These are phyloP conservation scores for Thielaviopsis euricoi DNA, from an alignment of 2,329 filamentous ascomycete species.

Conservation along the genomic window DNA sequence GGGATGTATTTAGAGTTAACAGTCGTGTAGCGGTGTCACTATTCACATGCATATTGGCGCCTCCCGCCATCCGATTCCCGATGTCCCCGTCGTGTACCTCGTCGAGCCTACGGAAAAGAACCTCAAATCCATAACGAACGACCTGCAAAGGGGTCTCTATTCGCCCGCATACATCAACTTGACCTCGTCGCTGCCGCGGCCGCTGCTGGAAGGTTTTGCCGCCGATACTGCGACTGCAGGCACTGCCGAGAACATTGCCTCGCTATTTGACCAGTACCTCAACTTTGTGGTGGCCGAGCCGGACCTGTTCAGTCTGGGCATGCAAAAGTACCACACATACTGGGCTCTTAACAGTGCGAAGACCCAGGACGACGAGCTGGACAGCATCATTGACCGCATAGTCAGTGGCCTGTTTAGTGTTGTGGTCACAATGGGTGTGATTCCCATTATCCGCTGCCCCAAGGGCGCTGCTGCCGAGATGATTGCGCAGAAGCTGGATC, in stretches of 20 bases:
- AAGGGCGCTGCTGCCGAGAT: slow-evolving; percentile 87
- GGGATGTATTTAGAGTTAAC: background rate
- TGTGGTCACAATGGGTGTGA: slow-evolving; percentile 91
- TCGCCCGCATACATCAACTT: slow-evolving; percentile 94
- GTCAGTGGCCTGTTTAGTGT: slow-evolving; percentile 97
- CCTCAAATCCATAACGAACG: slow-evolving; percentile 64
- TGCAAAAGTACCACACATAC: slow-evolving; percentile 82
- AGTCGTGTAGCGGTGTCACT: slow-evolving; percentile 49
- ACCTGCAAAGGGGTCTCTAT: slow-evolving; percentile 77
- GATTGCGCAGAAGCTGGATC: slow-evolving; percentile 84
- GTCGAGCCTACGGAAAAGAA: slow-evolving; percentile 75
- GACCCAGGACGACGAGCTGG: slow-evolving; percentile 79
- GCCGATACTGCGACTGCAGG: slow-evolving; percentile 68
- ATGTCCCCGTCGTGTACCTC: slow-evolving; percentile 93
- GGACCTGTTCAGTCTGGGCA: slow-evolving; percentile 83
- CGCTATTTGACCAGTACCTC: slow-evolving; percentile 90
- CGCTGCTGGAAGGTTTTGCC: slow-evolving; percentile 87
- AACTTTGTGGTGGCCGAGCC: slow-evolving; percentile 96
- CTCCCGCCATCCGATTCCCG: slow-evolving; percentile 75
- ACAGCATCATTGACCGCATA: slow-evolving; percentile 73
- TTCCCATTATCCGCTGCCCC: slow-evolving; percentile 88
- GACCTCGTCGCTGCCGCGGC: slow-evolving; percentile 77
- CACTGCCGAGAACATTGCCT: slow-evolving; percentile 77
- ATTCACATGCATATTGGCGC: slow-evolving; percentile 60
- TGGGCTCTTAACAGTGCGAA: slow-evolving; percentile 91